Conservation (phyloP, 805 yeast species). For the Cyberlindnera nakhonratchasimensis region DNA sequence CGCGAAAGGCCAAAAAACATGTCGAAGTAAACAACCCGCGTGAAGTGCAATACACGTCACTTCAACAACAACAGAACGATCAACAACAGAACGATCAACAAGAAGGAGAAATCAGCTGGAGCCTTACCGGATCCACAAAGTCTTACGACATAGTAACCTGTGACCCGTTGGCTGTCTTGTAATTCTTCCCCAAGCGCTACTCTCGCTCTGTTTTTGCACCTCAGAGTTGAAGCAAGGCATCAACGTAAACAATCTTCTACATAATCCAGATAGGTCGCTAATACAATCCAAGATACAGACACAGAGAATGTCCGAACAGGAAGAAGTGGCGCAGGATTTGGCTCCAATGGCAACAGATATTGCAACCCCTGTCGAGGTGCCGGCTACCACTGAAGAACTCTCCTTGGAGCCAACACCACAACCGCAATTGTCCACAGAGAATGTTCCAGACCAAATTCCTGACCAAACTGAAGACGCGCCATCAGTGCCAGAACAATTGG, state of each 20-base stretch:
- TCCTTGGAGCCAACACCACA: background rate
- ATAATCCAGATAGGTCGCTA: too few relatives aligned
- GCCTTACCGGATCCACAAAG: background rate
- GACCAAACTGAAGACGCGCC: too few relatives aligned
- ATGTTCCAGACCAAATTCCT: too few relatives aligned
- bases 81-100: background rate
- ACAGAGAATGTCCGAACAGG: background rate
- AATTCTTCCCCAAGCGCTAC: too few relatives aligned
- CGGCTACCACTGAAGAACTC: too few relatives aligned
- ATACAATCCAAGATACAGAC: background rate
- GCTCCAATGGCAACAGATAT: background rate
- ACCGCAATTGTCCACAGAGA: too few relatives aligned
- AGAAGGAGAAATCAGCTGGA: background rate
- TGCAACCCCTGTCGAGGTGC: background rate
- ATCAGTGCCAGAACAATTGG: too few relatives aligned
- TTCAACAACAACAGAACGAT: background rate
- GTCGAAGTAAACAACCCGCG: conserved; percentile 4
- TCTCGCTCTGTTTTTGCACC: too few relatives aligned
- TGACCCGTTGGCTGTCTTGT: too few relatives aligned
- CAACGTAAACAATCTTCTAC: too few relatives aligned
- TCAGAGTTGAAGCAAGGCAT: too few relatives aligned
- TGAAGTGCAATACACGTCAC: background rate
- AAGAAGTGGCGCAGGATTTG: background rate
- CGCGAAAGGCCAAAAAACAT: conserved; percentile 3
- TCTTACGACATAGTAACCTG: too few relatives aligned